These are phyloP conservation scores for Pythium dissimile DNA, from an alignment of 352 stramenopile species.

Conservation along the genomic window DNA sequence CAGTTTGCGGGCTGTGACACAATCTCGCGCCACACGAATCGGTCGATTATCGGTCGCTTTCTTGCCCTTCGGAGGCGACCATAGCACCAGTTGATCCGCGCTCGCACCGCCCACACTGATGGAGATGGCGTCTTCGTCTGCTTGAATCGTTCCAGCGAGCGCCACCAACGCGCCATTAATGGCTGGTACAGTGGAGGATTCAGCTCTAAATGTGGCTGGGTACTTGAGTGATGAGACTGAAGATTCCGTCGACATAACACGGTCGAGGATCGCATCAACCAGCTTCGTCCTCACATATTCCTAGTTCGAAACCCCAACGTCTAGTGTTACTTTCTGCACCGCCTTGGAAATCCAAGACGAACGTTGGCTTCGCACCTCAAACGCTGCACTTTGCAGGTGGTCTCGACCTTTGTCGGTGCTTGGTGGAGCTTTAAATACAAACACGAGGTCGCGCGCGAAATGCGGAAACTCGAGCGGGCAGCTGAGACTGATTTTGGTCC, in stretches of 20 bases:
- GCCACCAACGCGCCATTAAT: too few relatives aligned
- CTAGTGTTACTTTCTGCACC: not conserved
- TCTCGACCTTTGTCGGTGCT: not conserved
- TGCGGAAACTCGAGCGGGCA: conserved; percentile 6
- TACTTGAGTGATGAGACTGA: not conserved
- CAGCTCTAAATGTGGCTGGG: not conserved
- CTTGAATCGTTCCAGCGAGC: not conserved
- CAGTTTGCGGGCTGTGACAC: not conserved
- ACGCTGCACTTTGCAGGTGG: not conserved
- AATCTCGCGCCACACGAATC: not conserved
- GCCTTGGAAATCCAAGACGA: not conserved
- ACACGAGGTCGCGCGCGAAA: conserved; percentile 6
- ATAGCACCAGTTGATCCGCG: not conserved
- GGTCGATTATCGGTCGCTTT: not conserved
- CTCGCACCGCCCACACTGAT: not conserved
- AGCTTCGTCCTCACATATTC: not conserved
- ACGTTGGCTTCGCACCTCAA: not conserved
- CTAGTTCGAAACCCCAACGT: not conserved
- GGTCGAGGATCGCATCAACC: not conserved
- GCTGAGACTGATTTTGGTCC: conserved; percentile 7
- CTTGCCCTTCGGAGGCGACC: not conserved
- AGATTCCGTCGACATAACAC: not conserved
- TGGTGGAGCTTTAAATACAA: conserved; percentile 10
- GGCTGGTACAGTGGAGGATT: too few relatives aligned
- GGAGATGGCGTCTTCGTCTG: not conserved